Evolutionary conservation across 169 alveolate species (phyloP), one percentile per base, ranked within the genome.

Genomic region (Fabrea salina): DNA sequence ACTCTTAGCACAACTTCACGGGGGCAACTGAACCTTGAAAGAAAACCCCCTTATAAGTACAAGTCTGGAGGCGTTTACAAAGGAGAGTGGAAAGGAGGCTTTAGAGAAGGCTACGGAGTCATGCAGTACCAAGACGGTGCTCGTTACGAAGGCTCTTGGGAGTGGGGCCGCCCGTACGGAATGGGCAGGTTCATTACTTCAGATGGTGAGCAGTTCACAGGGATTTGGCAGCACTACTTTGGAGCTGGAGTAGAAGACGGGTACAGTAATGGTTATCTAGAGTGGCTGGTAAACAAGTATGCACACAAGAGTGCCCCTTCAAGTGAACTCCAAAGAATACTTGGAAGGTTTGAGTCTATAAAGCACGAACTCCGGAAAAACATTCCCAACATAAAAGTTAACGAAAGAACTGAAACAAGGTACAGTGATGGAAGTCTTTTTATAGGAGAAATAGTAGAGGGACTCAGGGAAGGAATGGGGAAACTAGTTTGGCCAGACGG

Each of bases 401-500:
- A n/a, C n/a, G 75, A 64, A 19, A 16, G 19, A 5, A 33, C 35
- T 25, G 54, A 64, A 41, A 33, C 25, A 5, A 75, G 43, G 43
- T 86, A 83, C 25, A 66, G 82, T 39, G 86, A 88, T 75, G 93
- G 93, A 44, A 80, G 82, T 30, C 75, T 47, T 39, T 88, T 85
- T 80, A 75, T 54, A 33, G 93, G 93, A 25, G 77, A 77, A 6
- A 82, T 87, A 86, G 79, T 79, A 54, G 86, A 85, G 76, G 88
- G 82, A 1, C 6, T 22, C 4, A 43, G 79, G 30, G 39, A 74
- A 27, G 81, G 71, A 4, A 13, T 13, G 8, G 72, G 71, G 33
- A 32, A 32, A 53, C 33, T n/a, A 4, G 37, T 19, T 0, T 54
- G 68, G 51, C 53, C 50, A 32, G 58, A 43, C 35, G 72, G 81